These are phyloP conservation scores for Pleurotus tuber-regium DNA, from an alignment of 768 basidiomycete species.

Conservation along the genomic window DNA sequence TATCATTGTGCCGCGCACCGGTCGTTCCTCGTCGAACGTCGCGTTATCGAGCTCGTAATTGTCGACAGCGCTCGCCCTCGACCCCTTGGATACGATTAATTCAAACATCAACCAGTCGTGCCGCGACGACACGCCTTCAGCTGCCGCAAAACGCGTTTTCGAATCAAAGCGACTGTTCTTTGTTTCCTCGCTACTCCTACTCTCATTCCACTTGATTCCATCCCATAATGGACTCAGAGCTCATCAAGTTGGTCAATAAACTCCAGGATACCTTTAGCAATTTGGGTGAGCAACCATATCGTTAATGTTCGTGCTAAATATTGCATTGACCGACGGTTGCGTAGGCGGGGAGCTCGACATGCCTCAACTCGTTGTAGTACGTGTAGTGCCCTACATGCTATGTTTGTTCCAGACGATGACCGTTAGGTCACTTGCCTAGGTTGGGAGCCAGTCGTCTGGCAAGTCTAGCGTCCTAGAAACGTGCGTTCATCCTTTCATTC, in stretches of 20 bases:
- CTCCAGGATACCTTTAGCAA: constrained; percentile 92
- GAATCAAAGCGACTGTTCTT: background rate
- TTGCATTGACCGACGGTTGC: constrained; percentile 13
- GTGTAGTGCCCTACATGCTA: constrained; percentile 27
- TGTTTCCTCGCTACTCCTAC: constrained; percentile 2
- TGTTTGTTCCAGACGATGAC: constrained; percentile 14
- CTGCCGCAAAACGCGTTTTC: constrained; percentile 6
- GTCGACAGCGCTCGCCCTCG: too few relatives aligned
- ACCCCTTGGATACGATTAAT: background rate
- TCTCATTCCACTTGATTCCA: background rate
- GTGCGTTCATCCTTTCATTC: constrained; percentile 51
- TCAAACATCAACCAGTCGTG: background rate
- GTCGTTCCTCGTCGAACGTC: too few relatives aligned
- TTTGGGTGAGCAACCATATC: constrained; percentile 55
- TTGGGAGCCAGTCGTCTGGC: constrained; percentile 95
- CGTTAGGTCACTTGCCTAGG: constrained; percentile 42
- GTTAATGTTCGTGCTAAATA: constrained; percentile 14
- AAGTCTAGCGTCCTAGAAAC: constrained; percentile 97
- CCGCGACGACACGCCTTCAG: background rate
- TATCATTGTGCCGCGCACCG: too few relatives aligned
- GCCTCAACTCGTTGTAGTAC: constrained; percentile 86
- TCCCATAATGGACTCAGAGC: constrained; percentile 80
- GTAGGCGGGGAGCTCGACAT: constrained; percentile 88
- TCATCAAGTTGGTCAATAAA: constrained; percentile 93
- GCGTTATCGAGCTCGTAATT: too few relatives aligned